phyloP scores from a whole-genome alignment of 257 asterid genomes.

The Fraxinus pennsylvanica region DNA sequence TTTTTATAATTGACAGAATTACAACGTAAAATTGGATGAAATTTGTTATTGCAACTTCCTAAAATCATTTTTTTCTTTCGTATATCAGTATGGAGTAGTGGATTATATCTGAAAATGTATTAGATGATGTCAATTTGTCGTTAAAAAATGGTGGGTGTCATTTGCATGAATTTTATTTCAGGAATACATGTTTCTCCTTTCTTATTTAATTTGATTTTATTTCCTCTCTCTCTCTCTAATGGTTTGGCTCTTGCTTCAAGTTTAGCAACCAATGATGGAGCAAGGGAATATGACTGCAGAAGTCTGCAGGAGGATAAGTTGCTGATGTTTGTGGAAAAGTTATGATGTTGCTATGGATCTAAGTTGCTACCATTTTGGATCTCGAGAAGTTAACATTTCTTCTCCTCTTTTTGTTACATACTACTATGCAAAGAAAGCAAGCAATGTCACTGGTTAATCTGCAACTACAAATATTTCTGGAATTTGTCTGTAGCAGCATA shows the following conservation, averaged over 20 bases:
- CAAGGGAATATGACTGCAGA: conserved; percentile 30
- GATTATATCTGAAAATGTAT: no score
- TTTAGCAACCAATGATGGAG: conserved; percentile 50
- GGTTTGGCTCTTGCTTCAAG: conserved; percentile 22
- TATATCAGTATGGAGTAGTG: neutral
- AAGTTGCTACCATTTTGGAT: neutral
- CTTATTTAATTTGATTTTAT: conserved; percentile 19
- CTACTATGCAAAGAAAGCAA: neutral
- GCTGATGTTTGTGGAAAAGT: conserved; percentile 40
- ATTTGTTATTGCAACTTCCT: neutral
- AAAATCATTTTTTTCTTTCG: neutral
- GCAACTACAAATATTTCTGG: neutral
- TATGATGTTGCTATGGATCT: conserved; percentile 28
- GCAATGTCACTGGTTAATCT: neutral
- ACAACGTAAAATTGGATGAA: neutral
- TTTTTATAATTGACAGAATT: neutral
- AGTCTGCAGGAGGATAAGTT: conserved; percentile 33
- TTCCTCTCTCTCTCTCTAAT: neutral
- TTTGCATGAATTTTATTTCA: no score
- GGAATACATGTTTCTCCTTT: neutral
- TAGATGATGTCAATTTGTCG: no score
- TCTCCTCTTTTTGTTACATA: neutral
- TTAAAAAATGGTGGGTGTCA: no score
- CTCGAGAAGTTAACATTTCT: neutral
- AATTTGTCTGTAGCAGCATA: neutral